Evolutionary conservation across 192 early-diverging fungal species (phyloP), one percentile per base, ranked within the genome.

Genomic region (Dissophora globulifera): DNA sequence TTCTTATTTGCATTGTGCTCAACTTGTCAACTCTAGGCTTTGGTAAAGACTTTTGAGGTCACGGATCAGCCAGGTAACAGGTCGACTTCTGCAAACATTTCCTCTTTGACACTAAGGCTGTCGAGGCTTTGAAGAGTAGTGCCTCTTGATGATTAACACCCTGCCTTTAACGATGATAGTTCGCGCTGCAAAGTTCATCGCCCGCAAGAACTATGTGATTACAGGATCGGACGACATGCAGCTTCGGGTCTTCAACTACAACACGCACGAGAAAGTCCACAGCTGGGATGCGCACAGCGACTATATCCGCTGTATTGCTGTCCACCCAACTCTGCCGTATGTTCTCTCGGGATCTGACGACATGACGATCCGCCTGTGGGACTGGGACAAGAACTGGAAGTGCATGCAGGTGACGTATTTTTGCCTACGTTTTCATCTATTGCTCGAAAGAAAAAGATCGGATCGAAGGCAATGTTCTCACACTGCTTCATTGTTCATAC

Each of bases 381-480:
- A 99, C 82, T 99, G 97, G 97, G 98, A 99, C 53, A 97, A 97
- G 83, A 92, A 91, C 79, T 99, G 98, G 98, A 96, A 93, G 79
- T 95, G 93, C 84, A 83, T 95, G 59, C 94, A 94, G 84, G 93
- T 94, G 59, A 11, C 32, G 30, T 46, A n/a, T 47, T 23, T 35
- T 5, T 26, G 43, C 43, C 12, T 38, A 6, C 13, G 13, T 38
- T 38, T 38, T 38, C 35, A 38, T 38, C n/a, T n/a, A n/a, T n/a
- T 38, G 6, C 35, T 6, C 35, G 13, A 38, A 38, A 38, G 13
- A 38, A 38, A 13, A 6, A 13, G 7, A 38, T 9, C 13, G 35
- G 35, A 6, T 38, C 35, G n/a, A n/a, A n/a, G n/a, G n/a, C n/a
- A n/a, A n/a, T n/a, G n/a, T n/a, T n/a, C n/a, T n/a, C n/a, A n/a